Conservation (phyloP, 2,329 filamentous ascomycete species). For the Neonectria sp. region DNA sequence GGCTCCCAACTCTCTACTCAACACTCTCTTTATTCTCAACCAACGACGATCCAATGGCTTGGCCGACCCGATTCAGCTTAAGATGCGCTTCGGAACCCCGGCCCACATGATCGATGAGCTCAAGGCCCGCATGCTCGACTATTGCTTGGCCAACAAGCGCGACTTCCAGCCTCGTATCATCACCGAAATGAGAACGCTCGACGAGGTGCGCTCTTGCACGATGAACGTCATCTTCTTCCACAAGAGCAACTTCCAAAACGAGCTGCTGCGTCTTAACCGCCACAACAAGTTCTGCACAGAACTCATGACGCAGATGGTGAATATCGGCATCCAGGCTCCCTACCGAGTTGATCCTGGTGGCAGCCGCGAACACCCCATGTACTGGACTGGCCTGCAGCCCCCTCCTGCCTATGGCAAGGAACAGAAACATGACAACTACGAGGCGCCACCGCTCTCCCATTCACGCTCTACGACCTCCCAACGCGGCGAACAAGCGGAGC, state of each 20-base stretch:
- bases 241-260: conserved; percentile 97
- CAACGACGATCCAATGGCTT: conserved; percentile 91
- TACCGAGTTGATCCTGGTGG: conserved; percentile 73
- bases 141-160: conserved; percentile 87
- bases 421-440: conserved; percentile 29
- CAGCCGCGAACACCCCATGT: conserved; percentile 78
- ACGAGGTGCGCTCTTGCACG: conserved; percentile 87
- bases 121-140: conserved; percentile 84
- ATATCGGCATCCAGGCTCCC: conserved; percentile 88
- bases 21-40: conserved; percentile 94
- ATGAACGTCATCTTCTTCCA: conserved; percentile 98
- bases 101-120: conserved; percentile 87
- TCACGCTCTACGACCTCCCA: conserved; percentile 15
- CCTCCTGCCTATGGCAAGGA: conserved; percentile 55
- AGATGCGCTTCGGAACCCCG: conserved; percentile 91
- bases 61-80: conserved; percentile 87
- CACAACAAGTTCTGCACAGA: conserved; percentile 97
- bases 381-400: conserved; percentile 56
- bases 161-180: conserved; percentile 91
- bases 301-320: conserved; percentile 87
- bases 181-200: conserved; percentile 85
- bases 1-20: conserved; percentile 94
- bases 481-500: conserved; percentile 15
- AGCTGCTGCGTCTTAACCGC: conserved; percentile 87
- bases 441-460: conserved; percentile 19